These are phyloP conservation scores for Aspergillus arachidicola DNA, from an alignment of 2,329 filamentous ascomycete species.

Conservation along the genomic window DNA sequence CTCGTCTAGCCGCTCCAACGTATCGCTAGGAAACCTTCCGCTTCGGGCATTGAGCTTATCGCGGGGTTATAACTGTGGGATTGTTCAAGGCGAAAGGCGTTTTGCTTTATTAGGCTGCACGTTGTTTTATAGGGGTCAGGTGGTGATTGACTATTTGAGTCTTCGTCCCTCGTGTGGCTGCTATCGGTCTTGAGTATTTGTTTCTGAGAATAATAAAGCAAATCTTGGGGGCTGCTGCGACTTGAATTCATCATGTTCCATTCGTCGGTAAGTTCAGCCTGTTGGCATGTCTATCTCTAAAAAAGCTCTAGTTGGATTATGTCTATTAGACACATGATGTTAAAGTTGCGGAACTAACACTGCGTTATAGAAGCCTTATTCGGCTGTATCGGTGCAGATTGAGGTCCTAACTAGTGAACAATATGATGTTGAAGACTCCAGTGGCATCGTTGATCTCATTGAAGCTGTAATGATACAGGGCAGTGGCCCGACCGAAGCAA, in stretches of 20 bases:
- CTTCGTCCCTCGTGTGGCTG: not conserved
- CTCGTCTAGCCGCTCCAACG: not conserved
- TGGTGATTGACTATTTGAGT: not conserved
- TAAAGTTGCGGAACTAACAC: not conserved
- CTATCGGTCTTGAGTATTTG: not conserved
- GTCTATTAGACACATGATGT: not conserved
- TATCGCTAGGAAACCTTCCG: not conserved
- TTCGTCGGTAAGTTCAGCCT: constrained; percentile 31
- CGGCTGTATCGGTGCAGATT: constrained; percentile 88
- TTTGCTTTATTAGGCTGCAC: not conserved
- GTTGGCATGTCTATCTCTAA: constrained; percentile 3
- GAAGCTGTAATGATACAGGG: constrained; percentile 90
- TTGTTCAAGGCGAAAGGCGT: constrained; percentile 1
- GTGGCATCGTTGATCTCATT: constrained; percentile 89
- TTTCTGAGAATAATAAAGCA: not conserved
- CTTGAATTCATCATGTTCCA: constrained; percentile 36
- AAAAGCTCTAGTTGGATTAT: not conserved
- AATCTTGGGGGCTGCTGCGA: not conserved
- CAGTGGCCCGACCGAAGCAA: constrained; percentile 84
- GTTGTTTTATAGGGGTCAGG: not conserved
- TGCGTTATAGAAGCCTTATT: constrained; percentile 73
- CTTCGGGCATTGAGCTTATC: not conserved
- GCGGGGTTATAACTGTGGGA: constrained; percentile 1
- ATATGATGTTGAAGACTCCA: constrained; percentile 87
- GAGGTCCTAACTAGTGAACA: constrained; percentile 87